These are phyloP conservation scores for Psophocarpus tetragonolobus DNA, from an alignment of 306 rosid genomes.

Conservation along the genomic window DNA sequence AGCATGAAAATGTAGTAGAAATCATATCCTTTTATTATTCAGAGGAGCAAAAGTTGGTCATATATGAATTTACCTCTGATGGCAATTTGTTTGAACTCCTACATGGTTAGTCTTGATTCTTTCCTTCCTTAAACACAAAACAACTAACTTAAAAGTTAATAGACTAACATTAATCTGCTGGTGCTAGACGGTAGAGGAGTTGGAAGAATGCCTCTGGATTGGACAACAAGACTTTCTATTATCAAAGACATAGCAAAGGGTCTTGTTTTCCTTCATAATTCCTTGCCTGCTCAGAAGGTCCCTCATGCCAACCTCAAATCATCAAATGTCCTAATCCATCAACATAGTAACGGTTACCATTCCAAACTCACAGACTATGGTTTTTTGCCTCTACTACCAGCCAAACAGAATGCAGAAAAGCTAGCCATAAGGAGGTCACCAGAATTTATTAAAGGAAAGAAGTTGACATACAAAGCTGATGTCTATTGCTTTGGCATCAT, in stretches of 20 bases:
- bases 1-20: slow-evolving; percentile 65
- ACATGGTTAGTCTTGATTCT: slow-evolving; percentile 60
- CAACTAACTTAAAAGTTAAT: background rate
- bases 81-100: slow-evolving; percentile 60
- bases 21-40: slow-evolving; percentile 60
- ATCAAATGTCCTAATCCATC: slow-evolving; percentile 53
- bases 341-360: slow-evolving; percentile 36
- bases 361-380: slow-evolving; percentile 68
- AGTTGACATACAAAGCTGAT: slow-evolving; percentile 58
- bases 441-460: slow-evolving; percentile 60
- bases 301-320: slow-evolving; percentile 78
- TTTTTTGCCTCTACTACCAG: slow-evolving; percentile 49
- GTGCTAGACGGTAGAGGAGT: slow-evolving; percentile 54
- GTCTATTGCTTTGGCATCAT: slow-evolving; percentile 71
- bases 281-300: slow-evolving; percentile 58
- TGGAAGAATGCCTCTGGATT: slow-evolving; percentile 57
- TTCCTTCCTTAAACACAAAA: slow-evolving; percentile 18
- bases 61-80: slow-evolving; percentile 50
- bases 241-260: slow-evolving; percentile 73
- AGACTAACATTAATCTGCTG: slow-evolving; percentile 29
- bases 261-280: slow-evolving; percentile 64
- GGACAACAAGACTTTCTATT: slow-evolving; percentile 60
- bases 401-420: slow-evolving; percentile 34
- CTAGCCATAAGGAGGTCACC: slow-evolving; percentile 59
- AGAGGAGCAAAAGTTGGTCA: slow-evolving; percentile 61